phyloP scores from a whole-genome alignment of 116 monocot species.

The Trichopus zeylanicus region DNA sequence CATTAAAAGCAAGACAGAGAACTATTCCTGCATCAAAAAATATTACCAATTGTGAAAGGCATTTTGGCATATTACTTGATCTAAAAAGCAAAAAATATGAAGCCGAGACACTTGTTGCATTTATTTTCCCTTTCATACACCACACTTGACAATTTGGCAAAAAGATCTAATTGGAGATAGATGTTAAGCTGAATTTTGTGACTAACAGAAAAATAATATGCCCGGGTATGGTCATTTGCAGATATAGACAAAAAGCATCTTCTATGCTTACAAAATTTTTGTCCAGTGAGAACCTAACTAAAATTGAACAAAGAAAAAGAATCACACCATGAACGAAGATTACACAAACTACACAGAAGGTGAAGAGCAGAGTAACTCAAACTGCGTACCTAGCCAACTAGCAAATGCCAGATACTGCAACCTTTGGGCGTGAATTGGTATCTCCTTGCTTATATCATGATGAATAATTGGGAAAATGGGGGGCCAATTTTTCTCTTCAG shows the following conservation, averaged over 20 bases:
- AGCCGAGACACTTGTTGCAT: no score
- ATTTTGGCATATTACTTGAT: no score
- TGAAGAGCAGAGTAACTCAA: background rate
- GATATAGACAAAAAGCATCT: no score
- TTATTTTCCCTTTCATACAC: no score
- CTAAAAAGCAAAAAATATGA: background rate
- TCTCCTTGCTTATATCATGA: constrained; percentile 95
- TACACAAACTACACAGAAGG: constrained; percentile 5
- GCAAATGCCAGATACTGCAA: constrained; percentile 96
- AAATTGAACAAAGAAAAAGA: no score
- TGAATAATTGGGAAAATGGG: constrained; percentile 92
- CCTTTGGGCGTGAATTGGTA: constrained; percentile 85
- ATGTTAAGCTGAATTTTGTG: no score
- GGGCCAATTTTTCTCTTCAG: constrained; percentile 95
- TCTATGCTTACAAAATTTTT: no score
- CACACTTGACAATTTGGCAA: no score
- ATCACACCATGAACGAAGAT: background rate
- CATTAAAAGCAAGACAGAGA: constrained; percentile 62
- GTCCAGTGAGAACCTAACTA: no score
- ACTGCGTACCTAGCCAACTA: constrained; percentile 77
- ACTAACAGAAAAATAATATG: no score
- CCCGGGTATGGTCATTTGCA: no score
- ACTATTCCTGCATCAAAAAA: constrained; percentile 43
- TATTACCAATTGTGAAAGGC: background rate
- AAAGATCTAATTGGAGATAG: no score